Conservation (phyloP, 306 rosid species). For the Ormosia semicastrata region DNA sequence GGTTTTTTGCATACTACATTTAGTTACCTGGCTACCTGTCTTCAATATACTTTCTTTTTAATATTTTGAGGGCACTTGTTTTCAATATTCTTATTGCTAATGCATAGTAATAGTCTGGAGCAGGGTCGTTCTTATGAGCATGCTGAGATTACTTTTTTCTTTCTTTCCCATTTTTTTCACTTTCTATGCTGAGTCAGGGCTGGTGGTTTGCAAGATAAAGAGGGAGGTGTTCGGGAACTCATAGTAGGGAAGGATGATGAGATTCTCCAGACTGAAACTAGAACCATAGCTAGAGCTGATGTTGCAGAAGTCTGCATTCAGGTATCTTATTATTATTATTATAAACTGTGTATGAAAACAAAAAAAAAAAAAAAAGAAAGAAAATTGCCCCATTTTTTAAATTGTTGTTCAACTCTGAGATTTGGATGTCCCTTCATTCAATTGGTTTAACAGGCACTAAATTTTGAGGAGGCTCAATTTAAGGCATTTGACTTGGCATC, state of each 20-base stretch:
- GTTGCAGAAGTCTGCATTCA: slow-evolving; percentile 91
- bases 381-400: neutral
- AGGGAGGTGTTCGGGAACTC: slow-evolving; percentile 71
- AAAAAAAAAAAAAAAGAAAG: neutral
- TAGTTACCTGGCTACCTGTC: neutral
- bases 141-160: neutral
- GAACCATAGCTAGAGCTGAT: slow-evolving; percentile 70
- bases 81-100: neutral
- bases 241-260: slow-evolving; percentile 81
- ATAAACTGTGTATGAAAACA: neutral
- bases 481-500: slow-evolving; percentile 85
- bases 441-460: slow-evolving; percentile 57
- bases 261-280: slow-evolving; percentile 76
- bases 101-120: neutral
- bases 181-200: slow-evolving; percentile 50
- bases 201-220: slow-evolving; percentile 90
- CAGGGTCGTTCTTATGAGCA: neutral
- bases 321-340: slow-evolving; percentile 37
- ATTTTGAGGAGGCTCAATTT: slow-evolving; percentile 67
- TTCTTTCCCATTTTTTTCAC: neutral
- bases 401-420: neutral
- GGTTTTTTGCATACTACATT: neutral
- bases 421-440: neutral
- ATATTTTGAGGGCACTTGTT: slow-evolving; percentile 4
- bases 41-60: neutral